Base-by-base conservation (phyloP, 306 rosid species). In the Glycine soja region DNA sequence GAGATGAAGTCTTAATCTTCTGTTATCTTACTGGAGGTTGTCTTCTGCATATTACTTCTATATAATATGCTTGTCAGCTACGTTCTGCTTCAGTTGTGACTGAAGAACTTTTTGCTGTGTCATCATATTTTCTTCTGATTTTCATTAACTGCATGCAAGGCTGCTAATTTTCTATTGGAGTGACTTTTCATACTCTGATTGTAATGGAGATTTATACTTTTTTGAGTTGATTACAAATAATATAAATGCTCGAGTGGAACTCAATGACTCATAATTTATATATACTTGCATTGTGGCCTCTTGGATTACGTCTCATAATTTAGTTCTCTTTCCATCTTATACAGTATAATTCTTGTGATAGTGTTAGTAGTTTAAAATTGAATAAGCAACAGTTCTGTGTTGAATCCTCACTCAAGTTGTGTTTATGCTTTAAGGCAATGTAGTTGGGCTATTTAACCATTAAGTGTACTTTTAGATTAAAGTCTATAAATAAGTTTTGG, bases 1-100 rank as follows among this genome's bases (percentile, higher is more conserved):
- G 40, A 70, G 40, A 70, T 24, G 74, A 62, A 79, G 76, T 76
- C 52, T 38, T 76, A 43, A 79, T 74, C 46, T 57, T 76, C 34
- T 77, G 64, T 70, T 73, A 59, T 62, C 32, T 81, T 57, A 51
- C 54, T 77, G 65, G 66, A 61, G 72, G 50, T 62, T 80, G 86
- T 84, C 85, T 8, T 77, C 51, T 82, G 85, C 75, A 83, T 80
- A 88, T 86, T 67, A 66, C 10, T 67, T 61, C 10, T 80, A 86
- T 83, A 80, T 77, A 16, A 10, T 16, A 78, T 78, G 54, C 72
- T 72, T 82, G 57, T 81, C 67, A 70, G 73, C 72, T 70, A 52
- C 56, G 15, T 82, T 77, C 84, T 80, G 84, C 78, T 65, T 79
- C 76, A 40, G 81, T 12, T 38, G 63, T 80, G 85, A 58, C 40